Evolutionary conservation across 2,329 filamentous ascomycete genomes (phyloP).

Genomic region (Alternaria ethzedia): DNA sequence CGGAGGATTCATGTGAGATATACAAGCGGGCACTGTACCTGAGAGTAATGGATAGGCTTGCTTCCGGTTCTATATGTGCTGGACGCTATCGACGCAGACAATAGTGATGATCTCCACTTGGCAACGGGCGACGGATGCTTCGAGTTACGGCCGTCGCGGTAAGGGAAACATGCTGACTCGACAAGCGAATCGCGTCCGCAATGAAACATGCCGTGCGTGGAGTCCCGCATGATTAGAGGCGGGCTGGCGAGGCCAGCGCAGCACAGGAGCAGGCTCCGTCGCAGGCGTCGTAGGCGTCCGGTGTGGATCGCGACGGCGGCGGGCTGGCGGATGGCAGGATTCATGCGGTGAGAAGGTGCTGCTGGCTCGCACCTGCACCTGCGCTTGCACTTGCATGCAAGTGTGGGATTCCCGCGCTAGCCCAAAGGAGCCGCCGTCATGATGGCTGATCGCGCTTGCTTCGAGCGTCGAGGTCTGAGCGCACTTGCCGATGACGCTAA

Average conservation of each 20-base stretch:
- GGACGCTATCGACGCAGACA: slow-evolving; percentile 31
- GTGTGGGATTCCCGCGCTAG: slow-evolving; percentile 12
- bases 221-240: slow-evolving; percentile 11
- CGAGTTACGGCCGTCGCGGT: slow-evolving; percentile 20
- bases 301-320: slow-evolving; percentile 13
- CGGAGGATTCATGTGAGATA: slow-evolving; percentile 3
- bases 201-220: slow-evolving; percentile 27
- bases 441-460: slow-evolving; percentile 25
- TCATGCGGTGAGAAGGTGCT: slow-evolving; percentile 23
- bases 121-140: slow-evolving; percentile 28
- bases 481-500: slow-evolving; percentile 27
- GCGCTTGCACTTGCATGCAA: slow-evolving; percentile 5
- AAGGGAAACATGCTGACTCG: slow-evolving; percentile 21
- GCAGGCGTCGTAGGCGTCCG: not conserved
- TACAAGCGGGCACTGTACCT: slow-evolving; percentile 21
- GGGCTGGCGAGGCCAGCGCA: slow-evolving; percentile 9
- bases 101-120: slow-evolving; percentile 35
- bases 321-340: slow-evolving; percentile 14
- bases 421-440: slow-evolving; percentile 5
- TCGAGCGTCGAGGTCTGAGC: slow-evolving; percentile 19
- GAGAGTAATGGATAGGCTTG: slow-evolving; percentile 22
- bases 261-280: slow-evolving; percentile 12
- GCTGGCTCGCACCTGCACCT: slow-evolving; percentile 5
- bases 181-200: slow-evolving; percentile 16
- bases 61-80: slow-evolving; percentile 15